These are phyloP conservation scores for Lojkania enalia DNA, from an alignment of 2,329 filamentous ascomycete species.

Conservation along the genomic window DNA sequence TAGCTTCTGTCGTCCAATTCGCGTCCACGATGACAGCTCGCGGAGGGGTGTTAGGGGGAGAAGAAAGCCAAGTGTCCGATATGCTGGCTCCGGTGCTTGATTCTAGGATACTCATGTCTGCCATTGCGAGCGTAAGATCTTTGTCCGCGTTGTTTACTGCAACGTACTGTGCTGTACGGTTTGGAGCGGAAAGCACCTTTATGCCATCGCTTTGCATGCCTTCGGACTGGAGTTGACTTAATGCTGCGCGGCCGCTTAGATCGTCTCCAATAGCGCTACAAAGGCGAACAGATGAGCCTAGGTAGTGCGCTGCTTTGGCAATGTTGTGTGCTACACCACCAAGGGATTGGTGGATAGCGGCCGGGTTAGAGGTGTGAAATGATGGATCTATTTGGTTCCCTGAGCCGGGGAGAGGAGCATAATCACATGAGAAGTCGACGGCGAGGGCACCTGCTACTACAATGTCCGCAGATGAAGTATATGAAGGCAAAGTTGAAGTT, in stretches of 20 bases:
- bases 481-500: background rate
- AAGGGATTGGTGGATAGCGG: slow-evolving; percentile 77
- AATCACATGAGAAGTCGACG: slow-evolving; percentile 85
- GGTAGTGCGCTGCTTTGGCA: slow-evolving; percentile 76
- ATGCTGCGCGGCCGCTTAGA: slow-evolving; percentile 71
- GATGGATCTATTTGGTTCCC: slow-evolving; percentile 50
- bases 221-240: slow-evolving; percentile 65
- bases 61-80: slow-evolving; percentile 16
- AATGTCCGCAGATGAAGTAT: slow-evolving; percentile 58
- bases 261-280: slow-evolving; percentile 84
- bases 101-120: slow-evolving; percentile 86
- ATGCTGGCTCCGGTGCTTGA: slow-evolving; percentile 37
- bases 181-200: slow-evolving; percentile 47
- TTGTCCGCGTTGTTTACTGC: slow-evolving; percentile 84
- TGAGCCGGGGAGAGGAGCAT: slow-evolving; percentile 52
- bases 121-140: slow-evolving; percentile 89
- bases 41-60: slow-evolving; percentile 49
- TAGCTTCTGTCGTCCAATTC: slow-evolving; percentile 74
- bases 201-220: slow-evolving; percentile 69
- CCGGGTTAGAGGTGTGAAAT: slow-evolving; percentile 82
- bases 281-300: slow-evolving; percentile 68
- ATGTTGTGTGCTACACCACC: slow-evolving; percentile 94
- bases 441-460: slow-evolving; percentile 90
- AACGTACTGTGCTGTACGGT: slow-evolving; percentile 86
- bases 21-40: slow-evolving; percentile 83